Conservation (phyloP, 2,329 filamentous ascomycete genomes). For the Trichoderma sp. region DNA sequence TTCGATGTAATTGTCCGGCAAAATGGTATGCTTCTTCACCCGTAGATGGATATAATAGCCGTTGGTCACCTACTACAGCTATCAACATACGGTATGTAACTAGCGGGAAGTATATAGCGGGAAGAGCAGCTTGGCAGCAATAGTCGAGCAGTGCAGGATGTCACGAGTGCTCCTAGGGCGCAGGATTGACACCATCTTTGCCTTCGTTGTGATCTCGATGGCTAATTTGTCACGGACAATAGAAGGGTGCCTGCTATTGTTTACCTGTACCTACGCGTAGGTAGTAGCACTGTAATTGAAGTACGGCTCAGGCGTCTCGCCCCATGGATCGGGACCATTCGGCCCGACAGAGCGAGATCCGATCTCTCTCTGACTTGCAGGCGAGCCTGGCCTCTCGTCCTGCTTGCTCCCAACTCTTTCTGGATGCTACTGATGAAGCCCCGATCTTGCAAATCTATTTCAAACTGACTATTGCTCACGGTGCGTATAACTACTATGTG, state of each 20-base stretch:
- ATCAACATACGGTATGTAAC: neutral
- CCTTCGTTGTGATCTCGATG: neutral
- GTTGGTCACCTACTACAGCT: neutral
- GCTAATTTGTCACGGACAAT: neutral
- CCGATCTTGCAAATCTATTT: neutral
- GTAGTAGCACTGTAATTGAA: neutral
- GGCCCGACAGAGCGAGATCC: conserved; percentile 22
- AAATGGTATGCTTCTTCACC: neutral
- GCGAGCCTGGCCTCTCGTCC: neutral
- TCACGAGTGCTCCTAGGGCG: neutral
- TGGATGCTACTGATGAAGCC: neutral
- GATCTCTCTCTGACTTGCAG: conserved; percentile 12
- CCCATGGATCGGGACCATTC: neutral
- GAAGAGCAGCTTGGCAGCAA: neutral
- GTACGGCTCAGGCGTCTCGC: no score
- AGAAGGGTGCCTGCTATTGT: neutral
- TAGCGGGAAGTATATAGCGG: no score
- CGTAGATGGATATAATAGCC: neutral
- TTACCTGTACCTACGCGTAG: no score
- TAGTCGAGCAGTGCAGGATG: neutral
- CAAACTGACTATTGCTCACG: neutral
- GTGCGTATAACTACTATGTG: neutral
- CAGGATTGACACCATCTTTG: neutral
- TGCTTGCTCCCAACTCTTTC: neutral
- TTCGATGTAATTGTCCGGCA: neutral